A percentile compares a stretch with the other conserved stretches of the same genome.
phyloP scores from a whole-genome alignment of 2,329 filamentous ascomycete species.

The Hymenoscyphus fructigenus region DNA sequence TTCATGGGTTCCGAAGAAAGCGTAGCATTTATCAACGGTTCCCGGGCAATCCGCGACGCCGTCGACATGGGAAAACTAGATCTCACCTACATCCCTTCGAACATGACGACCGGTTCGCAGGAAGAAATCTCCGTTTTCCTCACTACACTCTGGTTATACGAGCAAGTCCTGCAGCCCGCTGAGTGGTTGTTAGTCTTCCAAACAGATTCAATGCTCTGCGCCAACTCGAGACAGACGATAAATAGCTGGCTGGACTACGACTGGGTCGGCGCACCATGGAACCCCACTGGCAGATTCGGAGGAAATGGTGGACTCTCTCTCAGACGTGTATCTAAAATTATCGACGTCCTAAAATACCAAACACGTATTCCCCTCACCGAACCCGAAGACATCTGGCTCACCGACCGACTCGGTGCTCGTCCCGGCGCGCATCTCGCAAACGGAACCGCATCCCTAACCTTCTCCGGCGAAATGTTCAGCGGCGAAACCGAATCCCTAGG shows the following conservation, averaged over 20 bases:
- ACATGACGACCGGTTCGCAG: conserved; percentile 49
- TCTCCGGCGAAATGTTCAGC: conserved; percentile 50
- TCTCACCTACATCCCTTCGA: conserved; percentile 50
- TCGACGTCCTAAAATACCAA: conserved; percentile 52
- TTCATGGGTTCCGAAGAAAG: conserved; percentile 53
- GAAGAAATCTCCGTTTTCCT: conserved; percentile 55
- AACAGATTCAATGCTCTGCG: conserved; percentile 56
- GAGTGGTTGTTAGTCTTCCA: conserved; percentile 58
- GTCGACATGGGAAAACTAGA: conserved; percentile 45
- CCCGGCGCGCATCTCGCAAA: conserved; percentile 52
- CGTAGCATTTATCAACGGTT: conserved; percentile 46
- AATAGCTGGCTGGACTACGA: conserved; percentile 34
- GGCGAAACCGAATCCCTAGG: conserved; percentile 38
- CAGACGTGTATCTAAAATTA: conserved; percentile 52
- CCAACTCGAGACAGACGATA: conserved; percentile 46
- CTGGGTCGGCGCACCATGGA: conserved; percentile 41
- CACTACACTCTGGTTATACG: conserved; percentile 53
- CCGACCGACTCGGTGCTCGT: conserved; percentile 50
- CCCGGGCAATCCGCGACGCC: conserved; percentile 44
- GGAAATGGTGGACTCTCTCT: conserved; percentile 43
- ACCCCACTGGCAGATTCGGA: conserved; percentile 34
- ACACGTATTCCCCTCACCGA: conserved; percentile 44
- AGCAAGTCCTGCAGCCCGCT: conserved; percentile 47
- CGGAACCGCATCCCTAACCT: conserved; percentile 48
- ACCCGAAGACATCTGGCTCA: conserved; percentile 58